Evolutionary conservation across 2,329 filamentous ascomycete species (phyloP).

Genomic region (Claviceps capensis): DNA sequence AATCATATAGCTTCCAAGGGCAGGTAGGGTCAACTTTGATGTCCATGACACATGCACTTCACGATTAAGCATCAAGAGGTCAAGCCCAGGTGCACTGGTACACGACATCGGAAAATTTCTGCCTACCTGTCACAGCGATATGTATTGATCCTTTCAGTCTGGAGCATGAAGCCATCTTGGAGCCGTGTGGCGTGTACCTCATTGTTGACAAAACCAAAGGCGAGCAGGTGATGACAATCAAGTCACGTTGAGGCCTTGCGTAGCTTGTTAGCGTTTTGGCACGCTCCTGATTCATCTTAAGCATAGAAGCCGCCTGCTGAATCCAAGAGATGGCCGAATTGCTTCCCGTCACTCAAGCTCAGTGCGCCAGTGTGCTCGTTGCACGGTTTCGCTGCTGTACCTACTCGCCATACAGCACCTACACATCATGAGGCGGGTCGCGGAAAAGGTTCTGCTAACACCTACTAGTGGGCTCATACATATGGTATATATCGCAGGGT

Average conservation of each 20-base stretch:
- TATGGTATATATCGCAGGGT: no score
- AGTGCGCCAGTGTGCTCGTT: conserved; percentile 1
- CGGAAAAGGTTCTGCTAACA: background rate
- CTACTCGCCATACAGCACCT: background rate
- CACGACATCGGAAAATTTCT: conserved; percentile 3
- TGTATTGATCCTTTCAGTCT: background rate
- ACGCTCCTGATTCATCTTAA: background rate
- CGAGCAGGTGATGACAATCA: background rate
- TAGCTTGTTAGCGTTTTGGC: background rate
- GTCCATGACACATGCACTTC: background rate
- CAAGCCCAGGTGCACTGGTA: background rate
- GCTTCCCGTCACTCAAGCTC: background rate
- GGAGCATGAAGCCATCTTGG: background rate
- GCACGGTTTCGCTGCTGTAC: background rate
- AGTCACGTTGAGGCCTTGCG: background rate
- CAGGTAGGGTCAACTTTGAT: background rate
- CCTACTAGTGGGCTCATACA: no score
- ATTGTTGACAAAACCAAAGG: background rate
- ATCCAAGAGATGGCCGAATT: background rate
- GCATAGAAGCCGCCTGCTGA: background rate
- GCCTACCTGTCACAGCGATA: background rate
- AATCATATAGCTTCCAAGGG: background rate
- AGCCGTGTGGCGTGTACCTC: background rate
- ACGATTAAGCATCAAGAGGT: background rate
- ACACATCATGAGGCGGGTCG: background rate